Evolutionary conservation across 2,329 filamentous ascomycete genomes (phyloP), one percentile per base, ranked within the genome.

Genomic region (Ophiocordyceps camponoti-floridani): DNA sequence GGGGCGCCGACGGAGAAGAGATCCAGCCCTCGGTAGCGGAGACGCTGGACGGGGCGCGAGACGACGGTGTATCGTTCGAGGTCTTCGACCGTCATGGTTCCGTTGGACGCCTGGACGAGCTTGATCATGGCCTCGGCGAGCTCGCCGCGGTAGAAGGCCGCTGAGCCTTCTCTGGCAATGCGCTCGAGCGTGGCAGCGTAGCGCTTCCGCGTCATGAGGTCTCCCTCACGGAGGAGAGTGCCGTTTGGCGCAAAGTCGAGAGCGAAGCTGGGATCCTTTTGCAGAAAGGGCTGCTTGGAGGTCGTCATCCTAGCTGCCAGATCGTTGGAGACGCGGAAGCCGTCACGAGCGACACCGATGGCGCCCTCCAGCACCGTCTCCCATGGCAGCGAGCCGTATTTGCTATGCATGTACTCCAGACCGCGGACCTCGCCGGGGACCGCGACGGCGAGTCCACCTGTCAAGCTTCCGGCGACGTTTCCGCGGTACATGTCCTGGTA

Each of bases 211-310:
- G 82, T 88, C 54, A 96, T 86, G 0, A 62, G 80, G 43, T 94
- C 84, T 16, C 84, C 85, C 3, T 87, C 62, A 16, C 72, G 66
- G 0, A 94, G 53, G 3, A 84, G 66, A 0, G 72, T 80, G 4
- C 68, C 89, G 48, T 88, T 78, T 0, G 86, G 86, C 2, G 86
- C 87, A 63, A 95, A 95, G 57, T 95, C 89, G 42, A 83, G 60
- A 0, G 88, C 85, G 82, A 86, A 96, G 4, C 77, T 74, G 0
- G 82, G 78, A 46, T 95, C 77, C 3, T 82, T 69, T 0, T 78
- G 65, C 0, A 95, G 64, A 54, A 94, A 94, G 51, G 85, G 66
- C 8, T 18, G 41, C 4, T 47, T 45, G 7, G 50, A 44, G 26
- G 64, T 53, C 9, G 71, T 73, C 3, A 58, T 65, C 1, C 67